Conservation (phyloP, 108 stramenopile species). For the Nitzschia sp. region DNA sequence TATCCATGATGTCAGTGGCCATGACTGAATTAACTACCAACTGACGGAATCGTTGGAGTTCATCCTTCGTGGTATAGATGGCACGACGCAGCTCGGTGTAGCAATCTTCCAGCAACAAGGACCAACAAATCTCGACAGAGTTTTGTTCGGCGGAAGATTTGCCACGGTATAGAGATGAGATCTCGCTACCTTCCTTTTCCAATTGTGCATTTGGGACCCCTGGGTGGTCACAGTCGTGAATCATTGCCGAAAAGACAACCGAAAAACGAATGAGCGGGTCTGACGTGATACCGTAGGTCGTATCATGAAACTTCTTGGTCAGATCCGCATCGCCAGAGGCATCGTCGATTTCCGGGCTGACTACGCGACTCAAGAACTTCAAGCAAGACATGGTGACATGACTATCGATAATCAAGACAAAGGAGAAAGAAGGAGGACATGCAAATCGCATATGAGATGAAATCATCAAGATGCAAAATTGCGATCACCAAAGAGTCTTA, state of each 20-base stretch:
- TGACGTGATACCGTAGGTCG: constrained; percentile 9
- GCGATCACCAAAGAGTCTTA: neutral
- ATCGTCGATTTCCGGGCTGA: neutral
- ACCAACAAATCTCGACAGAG: constrained; percentile 13
- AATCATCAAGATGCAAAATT: neutral
- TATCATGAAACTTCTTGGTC: neutral
- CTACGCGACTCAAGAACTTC: constrained; percentile 6
- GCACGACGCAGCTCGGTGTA: constrained; percentile 2
- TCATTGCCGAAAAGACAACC: constrained; percentile 7
- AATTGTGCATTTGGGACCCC: constrained; percentile 10
- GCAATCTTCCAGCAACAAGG: neutral
- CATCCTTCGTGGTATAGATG: constrained; percentile 10
- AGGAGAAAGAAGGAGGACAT: no score
- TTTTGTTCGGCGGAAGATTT: constrained; percentile 17
- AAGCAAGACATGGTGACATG: constrained; percentile 12
- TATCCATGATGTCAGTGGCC: constrained; percentile 17
- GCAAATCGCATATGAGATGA: no score
- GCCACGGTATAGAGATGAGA: neutral
- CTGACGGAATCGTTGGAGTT: constrained; percentile 13
- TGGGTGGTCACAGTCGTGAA: constrained; percentile 17
- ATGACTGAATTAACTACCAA: constrained; percentile 19
- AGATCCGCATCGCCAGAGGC: neutral
- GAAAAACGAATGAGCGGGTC: constrained; percentile 12
- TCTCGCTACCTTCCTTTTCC: neutral
- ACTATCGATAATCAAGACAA: no score